These are phyloP conservation scores for Gynostemma pentaphyllum DNA, from an alignment of 306 rosid genomes.

Conservation along the genomic window DNA sequence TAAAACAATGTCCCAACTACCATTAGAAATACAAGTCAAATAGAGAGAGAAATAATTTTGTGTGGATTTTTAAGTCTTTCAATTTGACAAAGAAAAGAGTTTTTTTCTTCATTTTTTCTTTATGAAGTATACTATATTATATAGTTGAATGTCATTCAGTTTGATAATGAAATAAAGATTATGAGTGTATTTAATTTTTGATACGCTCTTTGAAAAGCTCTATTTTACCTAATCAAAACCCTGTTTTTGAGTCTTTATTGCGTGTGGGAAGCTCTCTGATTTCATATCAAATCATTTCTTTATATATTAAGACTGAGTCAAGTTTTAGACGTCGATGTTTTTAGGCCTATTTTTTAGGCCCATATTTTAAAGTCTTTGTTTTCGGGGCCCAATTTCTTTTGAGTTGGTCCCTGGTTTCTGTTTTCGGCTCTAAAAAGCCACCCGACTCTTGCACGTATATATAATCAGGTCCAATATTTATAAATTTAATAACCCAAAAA, in stretches of 20 bases:
- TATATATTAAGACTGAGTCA: too few species aligned
- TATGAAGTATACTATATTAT: background rate
- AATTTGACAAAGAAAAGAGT: constrained; percentile 2
- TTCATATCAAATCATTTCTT: background rate
- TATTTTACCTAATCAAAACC: background rate
- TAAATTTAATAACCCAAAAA: too few species aligned
- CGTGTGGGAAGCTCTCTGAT: constrained; percentile 3
- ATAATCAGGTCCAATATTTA: too few species aligned
- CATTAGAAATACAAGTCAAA: background rate
- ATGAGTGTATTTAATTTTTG: background rate
- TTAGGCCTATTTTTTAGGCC: background rate
- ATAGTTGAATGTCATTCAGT: background rate
- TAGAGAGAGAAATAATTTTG: background rate
- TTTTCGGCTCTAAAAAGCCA: background rate
- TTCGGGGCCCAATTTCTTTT: background rate
- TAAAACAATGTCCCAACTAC: background rate
- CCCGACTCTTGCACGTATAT: too few species aligned
- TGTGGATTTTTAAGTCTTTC: constrained; percentile 1
- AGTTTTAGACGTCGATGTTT: background rate
- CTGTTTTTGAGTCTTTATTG: background rate
- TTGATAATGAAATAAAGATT: background rate
- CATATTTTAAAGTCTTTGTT: background rate
- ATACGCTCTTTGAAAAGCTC: constrained; percentile 8
- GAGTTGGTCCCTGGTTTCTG: background rate
- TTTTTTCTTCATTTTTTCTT: background rate